A percentile compares a stretch with the other conserved stretches of the same genome.
phyloP scores from a whole-genome alignment of 495 filamentous ascomycete species.

The Trichoderma gamsii region DNA sequence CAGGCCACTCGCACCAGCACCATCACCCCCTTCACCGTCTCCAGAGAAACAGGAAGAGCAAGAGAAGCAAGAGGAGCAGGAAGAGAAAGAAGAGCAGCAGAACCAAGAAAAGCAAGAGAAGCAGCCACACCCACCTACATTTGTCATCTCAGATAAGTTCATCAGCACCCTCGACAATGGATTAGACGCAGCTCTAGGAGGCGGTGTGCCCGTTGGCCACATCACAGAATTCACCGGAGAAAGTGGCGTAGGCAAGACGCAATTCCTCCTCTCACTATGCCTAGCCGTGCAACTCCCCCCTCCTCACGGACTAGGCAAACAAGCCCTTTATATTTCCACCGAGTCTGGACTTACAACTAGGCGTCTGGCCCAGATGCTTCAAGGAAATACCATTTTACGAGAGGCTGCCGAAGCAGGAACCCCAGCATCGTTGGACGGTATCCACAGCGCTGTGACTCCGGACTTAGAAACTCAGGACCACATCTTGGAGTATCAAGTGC shows the following conservation, averaged over 20 bases:
- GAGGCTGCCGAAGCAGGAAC: conserved; percentile 38
- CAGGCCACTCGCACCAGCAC: conserved; percentile 13
- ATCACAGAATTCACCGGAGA: conserved; percentile 91
- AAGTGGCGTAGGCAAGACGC: conserved; percentile 93
- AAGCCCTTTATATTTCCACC: conserved; percentile 90
- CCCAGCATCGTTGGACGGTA: conserved; percentile 59
- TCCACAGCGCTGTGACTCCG: conserved; percentile 76
- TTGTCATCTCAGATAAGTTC: conserved; percentile 23
- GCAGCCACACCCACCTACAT: conserved; percentile 19
- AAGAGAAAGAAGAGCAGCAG: conserved; percentile 10
- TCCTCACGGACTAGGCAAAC: conserved; percentile 60
- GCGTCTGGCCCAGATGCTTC: conserved; percentile 71
- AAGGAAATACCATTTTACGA: conserved; percentile 48
- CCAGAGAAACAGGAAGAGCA: neutral
- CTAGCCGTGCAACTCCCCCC: conserved; percentile 73
- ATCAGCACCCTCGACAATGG: conserved; percentile 76
- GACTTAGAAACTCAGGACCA: conserved; percentile 95
- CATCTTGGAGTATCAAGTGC: conserved; percentile 85
- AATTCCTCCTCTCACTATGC: conserved; percentile 79
- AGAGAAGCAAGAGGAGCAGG: no score
- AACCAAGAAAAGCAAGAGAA: neutral
- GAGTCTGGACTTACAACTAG: conserved; percentile 76
- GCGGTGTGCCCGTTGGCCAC: conserved; percentile 78
- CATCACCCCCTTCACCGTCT: neutral
- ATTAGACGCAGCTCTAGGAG: conserved; percentile 70